phyloP scores from a whole-genome alignment of 2,329 filamentous ascomycete genomes.

The Nemania abortiva region DNA sequence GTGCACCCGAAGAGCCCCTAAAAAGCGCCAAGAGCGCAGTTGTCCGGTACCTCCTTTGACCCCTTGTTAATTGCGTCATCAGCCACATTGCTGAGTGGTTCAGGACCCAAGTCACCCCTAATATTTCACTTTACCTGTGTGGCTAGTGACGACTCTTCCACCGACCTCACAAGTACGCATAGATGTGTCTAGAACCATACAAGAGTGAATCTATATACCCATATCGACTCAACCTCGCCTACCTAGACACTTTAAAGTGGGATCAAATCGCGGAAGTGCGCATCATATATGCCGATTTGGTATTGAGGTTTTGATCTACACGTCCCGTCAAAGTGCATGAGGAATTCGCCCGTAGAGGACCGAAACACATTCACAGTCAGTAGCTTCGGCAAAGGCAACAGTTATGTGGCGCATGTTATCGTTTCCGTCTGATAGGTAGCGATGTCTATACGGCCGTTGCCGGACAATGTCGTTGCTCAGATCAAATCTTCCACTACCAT shows the following conservation, averaged over 20 bases:
- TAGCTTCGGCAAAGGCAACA: background rate
- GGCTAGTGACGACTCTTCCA: background rate
- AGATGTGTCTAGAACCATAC: background rate
- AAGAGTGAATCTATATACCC: background rate
- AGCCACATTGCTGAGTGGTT: constrained; percentile 30
- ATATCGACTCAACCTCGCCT: background rate
- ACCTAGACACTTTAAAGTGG: background rate
- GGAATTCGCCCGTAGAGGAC: background rate
- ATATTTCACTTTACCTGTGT: background rate
- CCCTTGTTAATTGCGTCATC: constrained; percentile 43
- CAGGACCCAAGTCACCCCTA: too few species aligned
- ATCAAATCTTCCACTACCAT: constrained; percentile 89
- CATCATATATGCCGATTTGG: background rate
- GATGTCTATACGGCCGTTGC: constrained; percentile 77
- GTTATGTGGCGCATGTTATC: constrained; percentile 14
- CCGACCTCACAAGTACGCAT: background rate
- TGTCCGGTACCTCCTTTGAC: background rate
- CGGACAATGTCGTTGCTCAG: constrained; percentile 77
- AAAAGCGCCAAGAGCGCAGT: background rate
- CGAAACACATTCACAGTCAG: background rate
- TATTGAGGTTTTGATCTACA: background rate
- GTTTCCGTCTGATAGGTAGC: constrained; percentile 24
- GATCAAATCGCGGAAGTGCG: background rate
- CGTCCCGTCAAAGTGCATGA: background rate
- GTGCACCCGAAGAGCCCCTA: background rate